Evolutionary conservation across 768 basidiomycete species (phyloP), one percentile per base, ranked within the genome.

Genomic region (Xanthoconium stramineum): DNA sequence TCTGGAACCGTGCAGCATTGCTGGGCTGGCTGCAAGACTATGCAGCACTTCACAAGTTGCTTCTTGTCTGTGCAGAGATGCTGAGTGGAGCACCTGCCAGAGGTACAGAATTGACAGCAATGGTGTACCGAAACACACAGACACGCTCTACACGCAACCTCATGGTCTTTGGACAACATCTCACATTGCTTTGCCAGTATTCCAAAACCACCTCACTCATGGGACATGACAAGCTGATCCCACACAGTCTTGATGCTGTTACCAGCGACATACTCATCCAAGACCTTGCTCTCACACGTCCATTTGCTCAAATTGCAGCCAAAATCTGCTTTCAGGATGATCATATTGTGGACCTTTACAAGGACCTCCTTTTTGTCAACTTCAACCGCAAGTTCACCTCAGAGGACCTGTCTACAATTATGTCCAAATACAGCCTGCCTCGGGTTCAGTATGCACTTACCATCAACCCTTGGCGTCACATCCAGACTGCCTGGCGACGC

Each of bases 341-440:
- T 0, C 4, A 1, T 1, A 30, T 56, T 9, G 10, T 19, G 0
- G 9, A 52, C 0, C 47, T 46, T 0, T 70, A 70, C 37, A n/a
- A 39, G 0, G 47, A 62, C 0, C 53, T 43, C 3, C 6, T 69
- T 0, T 68, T 70, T 43, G 53, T 70, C 29, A 62, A 68, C 54
- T 51, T 53, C 13, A 45, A 55, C 5, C 1, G 13, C 0, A 6
- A 5, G 5, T 59, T 56, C 14, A 51, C 55, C 0, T 12, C 50
- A 0, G 24, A 48, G 0, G 42, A 56, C 10, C 19, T 59, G 1
- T 56, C 50, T 1, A 2, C 12, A 0, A 14, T 19, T 10, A 55
- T 58, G 44, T 1, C 49, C 6, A 46, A 14, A 2, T 35, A 20
- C 10, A 59, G 50, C 14, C 8, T 38, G 13, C 54, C 50, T 1